phyloP scores from a whole-genome alignment of 495 filamentous ascomycete species.

The Oidiodendron maius region DNA sequence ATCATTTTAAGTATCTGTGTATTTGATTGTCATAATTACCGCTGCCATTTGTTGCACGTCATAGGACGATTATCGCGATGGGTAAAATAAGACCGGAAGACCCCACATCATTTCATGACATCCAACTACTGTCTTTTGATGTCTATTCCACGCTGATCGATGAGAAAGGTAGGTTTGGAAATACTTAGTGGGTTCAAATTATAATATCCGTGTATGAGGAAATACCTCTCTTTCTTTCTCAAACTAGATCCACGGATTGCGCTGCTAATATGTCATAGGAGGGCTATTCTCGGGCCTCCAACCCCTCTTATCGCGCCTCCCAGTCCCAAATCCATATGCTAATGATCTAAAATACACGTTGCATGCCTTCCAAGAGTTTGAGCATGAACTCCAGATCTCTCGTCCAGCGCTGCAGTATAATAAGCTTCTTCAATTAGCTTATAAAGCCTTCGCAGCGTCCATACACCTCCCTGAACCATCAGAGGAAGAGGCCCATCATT shows the following conservation, averaged over 20 bases:
- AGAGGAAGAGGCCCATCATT: constrained; percentile 26
- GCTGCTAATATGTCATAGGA: constrained; percentile 20
- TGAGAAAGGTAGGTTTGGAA: constrained; percentile 44
- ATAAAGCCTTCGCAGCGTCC: constrained; percentile 36
- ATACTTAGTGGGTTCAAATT: not conserved
- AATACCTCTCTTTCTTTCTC: not conserved
- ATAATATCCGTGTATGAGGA: not conserved
- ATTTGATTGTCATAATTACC: not conserved
- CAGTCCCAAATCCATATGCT: not conserved
- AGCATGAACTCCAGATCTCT: constrained; percentile 33
- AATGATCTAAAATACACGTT: constrained; percentile 28
- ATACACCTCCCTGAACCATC: constrained; percentile 30
- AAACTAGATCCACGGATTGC: not conserved
- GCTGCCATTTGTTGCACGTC: too few relatives aligned
- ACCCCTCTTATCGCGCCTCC: constrained; percentile 4
- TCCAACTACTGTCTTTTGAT: constrained; percentile 61
- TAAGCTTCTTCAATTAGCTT: constrained; percentile 45
- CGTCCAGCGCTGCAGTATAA: constrained; percentile 53
- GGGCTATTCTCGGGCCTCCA: constrained; percentile 24
- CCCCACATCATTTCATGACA: constrained; percentile 6
- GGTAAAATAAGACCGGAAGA: constrained; percentile 7
- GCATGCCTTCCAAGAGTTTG: constrained; percentile 19
- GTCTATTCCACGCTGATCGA: constrained; percentile 81
- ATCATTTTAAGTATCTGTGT: too few relatives aligned
- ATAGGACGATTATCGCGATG: not conserved